These are phyloP conservation scores for Cladosporium oxysporum DNA, from an alignment of 2,329 filamentous ascomycete species.

Conservation along the genomic window DNA sequence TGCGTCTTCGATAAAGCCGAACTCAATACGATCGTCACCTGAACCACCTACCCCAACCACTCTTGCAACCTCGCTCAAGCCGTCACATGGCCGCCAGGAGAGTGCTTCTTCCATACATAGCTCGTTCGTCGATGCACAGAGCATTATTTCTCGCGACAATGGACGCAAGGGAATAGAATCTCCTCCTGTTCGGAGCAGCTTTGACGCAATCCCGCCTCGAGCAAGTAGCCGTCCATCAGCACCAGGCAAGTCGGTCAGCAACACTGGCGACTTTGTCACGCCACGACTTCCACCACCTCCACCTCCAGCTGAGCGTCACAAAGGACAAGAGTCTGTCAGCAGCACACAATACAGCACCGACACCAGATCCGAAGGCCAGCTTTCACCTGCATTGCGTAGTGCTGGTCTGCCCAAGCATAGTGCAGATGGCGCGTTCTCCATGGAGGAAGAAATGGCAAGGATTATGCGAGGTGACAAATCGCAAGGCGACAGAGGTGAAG, in stretches of 20 bases:
- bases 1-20: constrained; percentile 32
- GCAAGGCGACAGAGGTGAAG: constrained; percentile 32
- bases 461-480: constrained; percentile 71
- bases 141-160: constrained; percentile 31
- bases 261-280: constrained; percentile 47
- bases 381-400: constrained; percentile 34
- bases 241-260: constrained; percentile 43
- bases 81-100: constrained; percentile 41
- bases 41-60: constrained; percentile 45
- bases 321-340: constrained; percentile 47
- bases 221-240: constrained; percentile 49
- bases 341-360: constrained; percentile 47
- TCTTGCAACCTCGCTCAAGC: constrained; percentile 31
- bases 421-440: constrained; percentile 80
- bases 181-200: constrained; percentile 35
- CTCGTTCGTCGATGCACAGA: constrained; percentile 39
- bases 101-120: constrained; percentile 41
- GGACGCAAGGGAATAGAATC: constrained; percentile 28
- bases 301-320: constrained; percentile 39
- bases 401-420: constrained; percentile 56
- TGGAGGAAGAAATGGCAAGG: constrained; percentile 94
- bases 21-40: constrained; percentile 29
- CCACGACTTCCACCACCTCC: constrained; percentile 49
- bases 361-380: constrained; percentile 31
- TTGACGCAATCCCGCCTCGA: constrained; percentile 49